Conservation (phyloP, 2,329 filamentous ascomycete genomes). For the Pseudomassariella vexata region DNA sequence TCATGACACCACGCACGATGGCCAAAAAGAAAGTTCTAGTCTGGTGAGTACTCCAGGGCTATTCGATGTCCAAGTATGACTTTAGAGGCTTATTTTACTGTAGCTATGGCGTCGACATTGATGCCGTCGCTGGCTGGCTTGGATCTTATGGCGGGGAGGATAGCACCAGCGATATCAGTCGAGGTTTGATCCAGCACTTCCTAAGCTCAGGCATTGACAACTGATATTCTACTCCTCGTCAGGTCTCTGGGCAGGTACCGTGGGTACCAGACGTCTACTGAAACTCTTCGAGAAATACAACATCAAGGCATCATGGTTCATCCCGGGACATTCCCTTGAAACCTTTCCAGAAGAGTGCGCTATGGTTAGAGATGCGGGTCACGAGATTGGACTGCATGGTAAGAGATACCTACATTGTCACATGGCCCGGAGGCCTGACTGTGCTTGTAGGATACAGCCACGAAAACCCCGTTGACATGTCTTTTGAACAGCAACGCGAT, state of each 20-base stretch:
- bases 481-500: constrained; percentile 66
- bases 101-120: constrained; percentile 66
- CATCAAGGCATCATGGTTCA: constrained; percentile 46
- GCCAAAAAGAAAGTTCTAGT: constrained; percentile 8
- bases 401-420: no score
- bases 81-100: neutral
- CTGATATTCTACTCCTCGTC: no score
- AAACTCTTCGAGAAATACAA: constrained; percentile 49
- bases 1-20: no score
- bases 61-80: neutral
- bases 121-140: constrained; percentile 72
- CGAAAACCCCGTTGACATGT: constrained; percentile 69
- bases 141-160: constrained; percentile 72
- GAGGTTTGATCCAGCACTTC: no score
- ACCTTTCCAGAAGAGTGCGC: constrained; percentile 62
- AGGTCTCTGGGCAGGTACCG: constrained; percentile 65
- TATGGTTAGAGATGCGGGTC: constrained; percentile 55
- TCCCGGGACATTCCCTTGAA: constrained; percentile 52
- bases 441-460: constrained; percentile 73
- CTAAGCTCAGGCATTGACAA: no score
- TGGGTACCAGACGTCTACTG: constrained; percentile 59
- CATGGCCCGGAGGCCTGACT: no score
- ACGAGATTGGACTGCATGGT: constrained; percentile 35
- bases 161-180: constrained; percentile 64
- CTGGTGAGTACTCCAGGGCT: constrained; percentile 10